Evolutionary conservation across 192 early-diverging fungal species (phyloP).

Genomic region (Coemansia sp.): DNA sequence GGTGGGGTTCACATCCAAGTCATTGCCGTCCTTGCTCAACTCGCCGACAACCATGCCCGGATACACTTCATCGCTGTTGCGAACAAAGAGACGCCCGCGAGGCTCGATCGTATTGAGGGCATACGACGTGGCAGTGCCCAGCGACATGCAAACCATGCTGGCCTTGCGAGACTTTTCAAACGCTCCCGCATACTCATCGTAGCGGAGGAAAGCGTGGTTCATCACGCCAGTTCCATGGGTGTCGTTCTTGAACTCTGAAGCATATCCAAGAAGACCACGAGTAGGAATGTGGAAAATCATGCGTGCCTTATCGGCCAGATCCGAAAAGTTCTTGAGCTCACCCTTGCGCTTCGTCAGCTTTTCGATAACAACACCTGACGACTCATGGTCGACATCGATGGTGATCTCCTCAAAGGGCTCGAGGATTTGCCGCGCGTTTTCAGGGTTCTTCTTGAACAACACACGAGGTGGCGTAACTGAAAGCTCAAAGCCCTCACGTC

Average conservation of each 20-base stretch:
- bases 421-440: conserved; percentile 57
- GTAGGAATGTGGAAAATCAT: conserved; percentile 82
- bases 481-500: conserved; percentile 85
- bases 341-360: conserved; percentile 83
- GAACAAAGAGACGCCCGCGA: conserved; percentile 78
- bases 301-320: conserved; percentile 71
- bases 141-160: conserved; percentile 70
- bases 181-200: conserved; percentile 70
- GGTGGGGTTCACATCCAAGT: conserved; percentile 83
- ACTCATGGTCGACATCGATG: conserved; percentile 72
- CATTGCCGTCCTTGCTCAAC: conserved; percentile 67
- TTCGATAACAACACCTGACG: conserved; percentile 78
- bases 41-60: conserved; percentile 89
- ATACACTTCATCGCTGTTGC: conserved; percentile 73
- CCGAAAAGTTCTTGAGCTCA: conserved; percentile 73
- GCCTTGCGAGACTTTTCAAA: conserved; percentile 77
- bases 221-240: conserved; percentile 80
- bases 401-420: conserved; percentile 87
- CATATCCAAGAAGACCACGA: conserved; percentile 78
- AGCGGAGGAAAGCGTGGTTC: conserved; percentile 77
- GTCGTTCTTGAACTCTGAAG: conserved; percentile 88
- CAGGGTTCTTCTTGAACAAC: conserved; percentile 67
- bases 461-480: conserved; percentile 82
- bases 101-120: conserved; percentile 75
- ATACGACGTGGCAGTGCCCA: conserved; percentile 71